These are phyloP conservation scores for Solanum pinnatisectum DNA, from an alignment of 257 asterid genomes.

Conservation along the genomic window DNA sequence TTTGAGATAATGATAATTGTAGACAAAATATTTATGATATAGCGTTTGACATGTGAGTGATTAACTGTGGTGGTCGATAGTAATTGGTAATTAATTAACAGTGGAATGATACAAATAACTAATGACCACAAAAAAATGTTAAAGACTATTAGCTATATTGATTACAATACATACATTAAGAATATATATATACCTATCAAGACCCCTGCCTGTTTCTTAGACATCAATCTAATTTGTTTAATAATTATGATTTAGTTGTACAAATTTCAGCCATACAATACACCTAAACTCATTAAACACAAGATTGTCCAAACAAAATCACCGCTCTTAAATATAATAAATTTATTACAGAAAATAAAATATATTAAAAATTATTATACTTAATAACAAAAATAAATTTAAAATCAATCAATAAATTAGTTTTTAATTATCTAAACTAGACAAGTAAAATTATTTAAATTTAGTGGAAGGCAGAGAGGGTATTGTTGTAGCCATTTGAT, in stretches of 20 bases:
- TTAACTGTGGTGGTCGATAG: background rate
- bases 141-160: background rate
- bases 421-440: background rate
- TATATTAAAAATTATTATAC: too few species aligned
- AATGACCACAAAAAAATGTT: too few species aligned
- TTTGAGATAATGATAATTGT: background rate
- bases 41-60: background rate
- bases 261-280: background rate
- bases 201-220: background rate
- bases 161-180: background rate
- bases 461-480: background rate
- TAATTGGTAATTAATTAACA: too few species aligned
- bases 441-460: background rate
- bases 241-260: background rate
- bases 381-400: too few species aligned
- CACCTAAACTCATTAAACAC: background rate
- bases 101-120: background rate
- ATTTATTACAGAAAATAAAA: background rate
- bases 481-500: background rate
- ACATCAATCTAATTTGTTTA: background rate
- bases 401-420: too few species aligned
- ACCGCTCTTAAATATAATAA: background rate
- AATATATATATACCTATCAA: background rate
- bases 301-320: background rate
- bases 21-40: background rate